Conservation (phyloP, 495 filamentous ascomycete species). For the Gamarada debralockiae region DNA sequence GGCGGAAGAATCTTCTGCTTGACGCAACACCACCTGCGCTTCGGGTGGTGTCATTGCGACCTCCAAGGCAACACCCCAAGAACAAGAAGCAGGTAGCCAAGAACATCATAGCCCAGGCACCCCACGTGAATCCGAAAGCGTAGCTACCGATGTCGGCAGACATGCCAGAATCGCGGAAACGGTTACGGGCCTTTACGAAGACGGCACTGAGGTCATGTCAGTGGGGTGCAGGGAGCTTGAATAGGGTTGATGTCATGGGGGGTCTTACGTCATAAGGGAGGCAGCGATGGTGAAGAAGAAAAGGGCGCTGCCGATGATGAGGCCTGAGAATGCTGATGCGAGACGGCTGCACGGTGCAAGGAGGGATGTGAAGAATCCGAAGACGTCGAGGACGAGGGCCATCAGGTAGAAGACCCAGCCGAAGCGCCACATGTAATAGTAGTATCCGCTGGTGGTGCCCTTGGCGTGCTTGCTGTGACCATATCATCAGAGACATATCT, state of each 20-base stretch:
- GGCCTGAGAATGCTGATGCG: constrained; percentile 38
- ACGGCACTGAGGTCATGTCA: constrained; percentile 51
- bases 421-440: constrained; percentile 56
- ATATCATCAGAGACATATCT: neutral
- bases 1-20: constrained; percentile 23
- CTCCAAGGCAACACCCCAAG: constrained; percentile 34
- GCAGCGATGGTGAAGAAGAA: constrained; percentile 44
- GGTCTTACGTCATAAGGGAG: constrained; percentile 49
- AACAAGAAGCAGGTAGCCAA: constrained; percentile 72
- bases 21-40: neutral
- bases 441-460: constrained; percentile 42
- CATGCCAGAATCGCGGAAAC: constrained; percentile 56
- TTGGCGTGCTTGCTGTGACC: constrained; percentile 33
- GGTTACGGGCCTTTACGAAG: constrained; percentile 72
- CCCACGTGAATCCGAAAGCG: constrained; percentile 86
- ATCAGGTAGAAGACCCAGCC: constrained; percentile 73
- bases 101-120: constrained; percentile 63
- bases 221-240: no score
- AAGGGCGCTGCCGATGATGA: constrained; percentile 33
- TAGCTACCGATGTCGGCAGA: constrained; percentile 61
- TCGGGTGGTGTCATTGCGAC: constrained; percentile 14
- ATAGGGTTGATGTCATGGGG: neutral
- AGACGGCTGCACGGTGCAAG: constrained; percentile 47
- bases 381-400: constrained; percentile 58
- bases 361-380: constrained; percentile 47